A percentile compares a stretch with the other conserved stretches of the same genome.
phyloP scores from a whole-genome alignment of 768 basidiomycete genomes.

The Rossbeevera mucosa region DNA sequence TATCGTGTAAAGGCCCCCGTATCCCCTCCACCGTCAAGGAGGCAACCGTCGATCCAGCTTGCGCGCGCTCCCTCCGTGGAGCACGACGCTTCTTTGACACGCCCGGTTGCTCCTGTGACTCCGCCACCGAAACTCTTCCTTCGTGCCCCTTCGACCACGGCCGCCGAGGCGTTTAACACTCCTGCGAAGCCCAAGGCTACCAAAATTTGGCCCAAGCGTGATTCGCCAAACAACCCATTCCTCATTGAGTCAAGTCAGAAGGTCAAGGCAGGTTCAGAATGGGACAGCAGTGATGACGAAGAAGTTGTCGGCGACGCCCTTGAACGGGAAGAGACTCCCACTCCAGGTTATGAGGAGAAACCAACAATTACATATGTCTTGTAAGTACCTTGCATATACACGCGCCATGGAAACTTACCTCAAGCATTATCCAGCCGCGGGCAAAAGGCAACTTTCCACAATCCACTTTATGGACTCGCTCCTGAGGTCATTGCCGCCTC shows the following conservation, averaged over 20 bases:
- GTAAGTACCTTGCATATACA: conserved; percentile 39
- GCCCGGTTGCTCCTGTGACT: conserved; percentile 21
- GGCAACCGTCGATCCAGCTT: conserved; percentile 34
- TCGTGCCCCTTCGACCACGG: conserved; percentile 18
- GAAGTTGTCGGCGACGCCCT: conserved; percentile 30
- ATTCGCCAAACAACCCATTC: conserved; percentile 73
- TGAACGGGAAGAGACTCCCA: conserved; percentile 37
- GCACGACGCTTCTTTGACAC: conserved; percentile 6
- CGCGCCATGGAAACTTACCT: background rate
- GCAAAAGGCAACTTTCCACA: conserved; percentile 55
- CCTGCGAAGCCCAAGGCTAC: conserved; percentile 38
- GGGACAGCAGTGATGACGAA: conserved; percentile 35
- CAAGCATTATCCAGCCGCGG: conserved; percentile 52
- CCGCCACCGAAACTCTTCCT: conserved; percentile 22
- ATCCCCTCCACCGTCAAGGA: conserved; percentile 65
- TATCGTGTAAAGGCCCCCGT: conserved; percentile 39
- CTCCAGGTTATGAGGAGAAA: conserved; percentile 43
- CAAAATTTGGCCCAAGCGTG: conserved; percentile 39
- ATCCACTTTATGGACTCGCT: conserved; percentile 55
- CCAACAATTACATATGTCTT: conserved; percentile 70
- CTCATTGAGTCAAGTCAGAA: conserved; percentile 36
- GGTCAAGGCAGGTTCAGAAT: conserved; percentile 18
- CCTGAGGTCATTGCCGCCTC: conserved; percentile 41
- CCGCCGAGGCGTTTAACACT: conserved; percentile 28
- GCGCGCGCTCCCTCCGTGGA: conserved; percentile 26